Percentiles rank a stretch among this genome's conserved stretches.
Evolutionary conservation across 2,329 filamentous ascomycete genomes (phyloP).

Genomic region (Emericellopsis atlantica): DNA sequence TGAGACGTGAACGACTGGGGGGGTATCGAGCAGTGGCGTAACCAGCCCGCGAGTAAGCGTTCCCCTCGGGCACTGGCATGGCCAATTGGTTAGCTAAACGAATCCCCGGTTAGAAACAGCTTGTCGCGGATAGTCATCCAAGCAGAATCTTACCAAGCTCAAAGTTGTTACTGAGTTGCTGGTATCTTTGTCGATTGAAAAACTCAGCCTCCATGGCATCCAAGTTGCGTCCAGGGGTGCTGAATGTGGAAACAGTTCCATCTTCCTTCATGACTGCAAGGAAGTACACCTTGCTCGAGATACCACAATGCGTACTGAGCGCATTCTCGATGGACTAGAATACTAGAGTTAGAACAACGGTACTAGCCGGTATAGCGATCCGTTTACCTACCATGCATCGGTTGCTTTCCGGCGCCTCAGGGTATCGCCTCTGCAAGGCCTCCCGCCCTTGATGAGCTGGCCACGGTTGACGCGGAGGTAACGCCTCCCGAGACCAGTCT

Average conservation of each 20-base stretch:
- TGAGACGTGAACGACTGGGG: too few relatives aligned
- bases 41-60: too few relatives aligned
- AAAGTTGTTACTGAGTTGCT: slow-evolving; percentile 21
- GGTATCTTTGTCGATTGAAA: slow-evolving; percentile 30
- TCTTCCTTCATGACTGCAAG: slow-evolving; percentile 36
- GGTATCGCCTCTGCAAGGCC: slow-evolving; percentile 1
- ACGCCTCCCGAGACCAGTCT: slow-evolving; percentile 23
- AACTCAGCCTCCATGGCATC: slow-evolving; percentile 27
- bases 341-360: neutral
- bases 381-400: neutral
- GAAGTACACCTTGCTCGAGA: slow-evolving; percentile 38
- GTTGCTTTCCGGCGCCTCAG: neutral
- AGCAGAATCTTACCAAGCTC: slow-evolving; percentile 18
- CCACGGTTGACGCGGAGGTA: slow-evolving; percentile 15
- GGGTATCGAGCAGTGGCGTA: too few relatives aligned
- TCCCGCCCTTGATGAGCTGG: neutral
- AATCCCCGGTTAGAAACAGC: too few relatives aligned
- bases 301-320: slow-evolving; percentile 36
- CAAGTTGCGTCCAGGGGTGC: slow-evolving; percentile 25
- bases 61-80: neutral
- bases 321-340: slow-evolving; percentile 36
- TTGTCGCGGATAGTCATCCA: too few relatives aligned
- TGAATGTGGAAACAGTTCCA: slow-evolving; percentile 30
- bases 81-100: neutral
- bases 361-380: too few relatives aligned